Conservation (phyloP, 129 eudicot species). For the Flaveria bidentis region DNA sequence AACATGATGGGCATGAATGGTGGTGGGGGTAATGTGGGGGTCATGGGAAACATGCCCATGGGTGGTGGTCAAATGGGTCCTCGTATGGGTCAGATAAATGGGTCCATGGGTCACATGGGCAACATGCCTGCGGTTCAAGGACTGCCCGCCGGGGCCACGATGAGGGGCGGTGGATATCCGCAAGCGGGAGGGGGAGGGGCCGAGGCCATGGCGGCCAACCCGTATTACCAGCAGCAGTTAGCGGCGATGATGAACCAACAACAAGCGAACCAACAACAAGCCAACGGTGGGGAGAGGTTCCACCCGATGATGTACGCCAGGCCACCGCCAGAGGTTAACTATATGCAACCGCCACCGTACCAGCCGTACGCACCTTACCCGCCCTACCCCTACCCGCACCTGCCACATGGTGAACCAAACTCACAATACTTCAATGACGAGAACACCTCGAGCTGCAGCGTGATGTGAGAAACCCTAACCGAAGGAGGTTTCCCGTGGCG, state of each 20-base stretch:
- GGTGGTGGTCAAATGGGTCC: constrained; percentile 38
- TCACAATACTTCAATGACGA: constrained; percentile 71
- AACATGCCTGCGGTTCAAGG: constrained; percentile 76
- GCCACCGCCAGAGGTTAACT: constrained; percentile 83
- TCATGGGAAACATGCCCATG: constrained; percentile 49
- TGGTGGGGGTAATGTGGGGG: constrained; percentile 43
- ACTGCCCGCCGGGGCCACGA: constrained; percentile 58
- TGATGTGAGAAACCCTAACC: constrained; percentile 54
- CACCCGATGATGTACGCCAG: constrained; percentile 95
- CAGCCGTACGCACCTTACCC: constrained; percentile 27
- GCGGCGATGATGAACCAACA: constrained; percentile 85
- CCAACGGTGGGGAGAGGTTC: constrained; percentile 70
- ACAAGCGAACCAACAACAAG: constrained; percentile 55
- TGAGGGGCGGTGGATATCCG: constrained; percentile 24
- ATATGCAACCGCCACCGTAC: constrained; percentile 53
- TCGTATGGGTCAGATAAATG: constrained; percentile 42
- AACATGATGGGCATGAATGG: constrained; percentile 52
- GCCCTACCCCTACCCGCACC: constrained; percentile 49
- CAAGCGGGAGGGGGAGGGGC: constrained; percentile 55
- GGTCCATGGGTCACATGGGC: constrained; percentile 44
- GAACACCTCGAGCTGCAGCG: constrained; percentile 76
- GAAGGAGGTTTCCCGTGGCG: constrained; percentile 17
- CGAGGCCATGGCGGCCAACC: constrained; percentile 60
- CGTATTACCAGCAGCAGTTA: constrained; percentile 64
- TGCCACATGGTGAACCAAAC: constrained; percentile 60